A percentile compares a stretch with the other conserved stretches of the same genome.
Evolutionary conservation across 176 grass and related monocot genomes (phyloP).

Genomic region (Bromus sterilis): DNA sequence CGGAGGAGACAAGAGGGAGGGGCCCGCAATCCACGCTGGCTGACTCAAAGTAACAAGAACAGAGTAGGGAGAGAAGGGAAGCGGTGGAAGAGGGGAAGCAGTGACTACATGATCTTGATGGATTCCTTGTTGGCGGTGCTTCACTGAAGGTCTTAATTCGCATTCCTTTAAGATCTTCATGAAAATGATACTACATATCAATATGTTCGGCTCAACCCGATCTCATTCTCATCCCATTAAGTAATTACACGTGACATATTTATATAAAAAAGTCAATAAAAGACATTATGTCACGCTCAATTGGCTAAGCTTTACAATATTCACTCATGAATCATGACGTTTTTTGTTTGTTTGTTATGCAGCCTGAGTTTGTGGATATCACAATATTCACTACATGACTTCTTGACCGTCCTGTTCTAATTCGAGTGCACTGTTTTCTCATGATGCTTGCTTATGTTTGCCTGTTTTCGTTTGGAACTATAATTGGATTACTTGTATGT

Average conservation of each 20-base stretch:
- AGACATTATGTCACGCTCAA: neutral
- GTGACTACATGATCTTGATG: too few relatives aligned
- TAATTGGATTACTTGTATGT: neutral
- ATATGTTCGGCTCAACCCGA: neutral
- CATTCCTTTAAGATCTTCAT: neutral
- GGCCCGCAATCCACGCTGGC: too few relatives aligned
- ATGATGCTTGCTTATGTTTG: neutral
- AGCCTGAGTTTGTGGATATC: constrained; percentile 92
- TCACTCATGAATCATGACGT: neutral
- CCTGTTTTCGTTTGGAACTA: neutral
- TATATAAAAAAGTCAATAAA: neutral
- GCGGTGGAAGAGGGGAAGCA: too few relatives aligned
- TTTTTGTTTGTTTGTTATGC: constrained; percentile 8
- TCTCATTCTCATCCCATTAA: neutral
- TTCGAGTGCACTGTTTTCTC: neutral
- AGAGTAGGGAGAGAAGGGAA: too few relatives aligned
- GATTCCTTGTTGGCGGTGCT: constrained; percentile 77
- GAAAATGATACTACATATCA: neutral
- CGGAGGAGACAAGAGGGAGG: too few relatives aligned
- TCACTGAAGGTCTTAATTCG: constrained; percentile 60
- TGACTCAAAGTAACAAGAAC: too few relatives aligned
- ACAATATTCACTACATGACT: too few relatives aligned
- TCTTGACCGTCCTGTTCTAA: constrained; percentile 2
- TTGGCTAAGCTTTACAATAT: neutral
- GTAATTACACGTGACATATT: neutral